Conservation (phyloP, 2,329 filamentous ascomycete species). For the Elsinoe necatrix region DNA sequence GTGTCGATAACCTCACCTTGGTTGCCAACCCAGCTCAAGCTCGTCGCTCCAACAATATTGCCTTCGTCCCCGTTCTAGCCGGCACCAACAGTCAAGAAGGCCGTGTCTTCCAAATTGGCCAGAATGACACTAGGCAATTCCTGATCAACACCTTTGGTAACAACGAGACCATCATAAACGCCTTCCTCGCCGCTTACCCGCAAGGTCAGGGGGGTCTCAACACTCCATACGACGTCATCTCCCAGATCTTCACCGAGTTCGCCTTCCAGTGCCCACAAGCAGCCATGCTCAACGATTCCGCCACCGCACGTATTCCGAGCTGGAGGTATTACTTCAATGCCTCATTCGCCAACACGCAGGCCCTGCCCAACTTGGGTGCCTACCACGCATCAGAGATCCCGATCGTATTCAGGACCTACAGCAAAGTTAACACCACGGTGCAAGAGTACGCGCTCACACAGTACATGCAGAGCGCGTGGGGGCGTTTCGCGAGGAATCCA, state of each 20-base stretch:
- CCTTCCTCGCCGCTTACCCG: constrained; percentile 26
- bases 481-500: constrained; percentile 32
- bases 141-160: constrained; percentile 19
- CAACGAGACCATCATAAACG: constrained; percentile 20
- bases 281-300: constrained; percentile 25
- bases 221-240: constrained; percentile 24
- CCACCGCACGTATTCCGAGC: constrained; percentile 25
- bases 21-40: constrained; percentile 24
- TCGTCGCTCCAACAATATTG: constrained; percentile 26
- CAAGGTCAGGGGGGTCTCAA: constrained; percentile 20
- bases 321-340: constrained; percentile 35
- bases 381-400: constrained; percentile 31
- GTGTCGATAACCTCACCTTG: constrained; percentile 29
- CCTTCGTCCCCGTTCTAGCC: constrained; percentile 29
- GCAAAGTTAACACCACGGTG: constrained; percentile 23
- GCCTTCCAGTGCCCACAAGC: constrained; percentile 25
- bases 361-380: constrained; percentile 25
- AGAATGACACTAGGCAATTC: constrained; percentile 23
- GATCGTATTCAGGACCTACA: constrained; percentile 31
- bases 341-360: constrained; percentile 28
- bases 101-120: constrained; percentile 26
- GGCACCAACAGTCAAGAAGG: constrained; percentile 32
- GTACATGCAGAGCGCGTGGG: constrained; percentile 30
- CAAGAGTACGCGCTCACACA: constrained; percentile 28
- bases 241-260: constrained; percentile 25